Conservation (phyloP, 495 filamentous ascomycete genomes). For the Echria macrotheca region DNA sequence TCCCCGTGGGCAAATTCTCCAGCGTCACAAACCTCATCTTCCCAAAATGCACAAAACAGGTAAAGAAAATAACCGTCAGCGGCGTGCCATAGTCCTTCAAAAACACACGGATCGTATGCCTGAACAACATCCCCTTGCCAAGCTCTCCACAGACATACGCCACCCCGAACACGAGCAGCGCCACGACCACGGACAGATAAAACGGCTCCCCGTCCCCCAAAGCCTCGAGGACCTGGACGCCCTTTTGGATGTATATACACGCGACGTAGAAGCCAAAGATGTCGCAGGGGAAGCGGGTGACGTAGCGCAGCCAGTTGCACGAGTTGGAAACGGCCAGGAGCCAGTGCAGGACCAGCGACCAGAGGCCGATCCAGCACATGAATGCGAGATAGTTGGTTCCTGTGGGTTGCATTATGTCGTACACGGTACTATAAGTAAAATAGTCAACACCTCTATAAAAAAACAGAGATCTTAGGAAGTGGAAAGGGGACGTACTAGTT, state of each 20-base stretch:
- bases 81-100: conserved; percentile 81
- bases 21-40: conserved; percentile 64
- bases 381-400: conserved; percentile 71
- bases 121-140: conserved; percentile 64
- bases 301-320: conserved; percentile 74
- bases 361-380: conserved; percentile 83
- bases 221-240: conserved; percentile 69
- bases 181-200: conserved; percentile 69
- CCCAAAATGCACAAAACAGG: conserved; percentile 80
- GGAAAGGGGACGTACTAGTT: conserved; percentile 53
- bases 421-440: conserved; percentile 56
- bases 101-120: conserved; percentile 66
- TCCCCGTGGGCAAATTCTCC: conserved; percentile 61
- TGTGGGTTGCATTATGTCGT: conserved; percentile 67
- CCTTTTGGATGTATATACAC: conserved; percentile 81
- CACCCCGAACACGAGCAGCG: conserved; percentile 65
- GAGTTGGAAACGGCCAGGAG: conserved; percentile 71
- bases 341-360: conserved; percentile 79
- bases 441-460: conserved; percentile 11
- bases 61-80: conserved; percentile 80
- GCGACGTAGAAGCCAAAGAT: conserved; percentile 88
- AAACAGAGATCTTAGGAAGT: not conserved
- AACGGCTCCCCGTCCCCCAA: conserved; percentile 51
- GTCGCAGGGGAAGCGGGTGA: conserved; percentile 80
- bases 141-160: conserved; percentile 67